Evolutionary conservation across 2,329 filamentous ascomycete species (phyloP).

Genomic region (Sporothrix schenckii): DNA sequence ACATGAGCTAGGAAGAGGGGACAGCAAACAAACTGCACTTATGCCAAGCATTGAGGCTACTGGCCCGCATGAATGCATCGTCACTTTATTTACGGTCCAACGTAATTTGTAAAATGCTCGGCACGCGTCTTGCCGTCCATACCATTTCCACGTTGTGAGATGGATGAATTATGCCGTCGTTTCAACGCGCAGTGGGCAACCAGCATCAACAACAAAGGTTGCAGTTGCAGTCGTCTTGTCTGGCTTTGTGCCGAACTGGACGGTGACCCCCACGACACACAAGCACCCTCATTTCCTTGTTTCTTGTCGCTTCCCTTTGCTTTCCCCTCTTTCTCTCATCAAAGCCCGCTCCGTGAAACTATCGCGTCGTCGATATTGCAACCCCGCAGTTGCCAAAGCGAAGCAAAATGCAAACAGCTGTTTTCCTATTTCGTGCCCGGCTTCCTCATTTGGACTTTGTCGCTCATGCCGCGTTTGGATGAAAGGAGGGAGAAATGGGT

Average conservation of each 20-base stretch:
- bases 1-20: neutral
- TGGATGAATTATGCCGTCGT: conserved; percentile 1
- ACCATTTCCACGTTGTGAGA: neutral
- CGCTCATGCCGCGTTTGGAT: conserved; percentile 25
- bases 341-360: conserved; percentile 15
- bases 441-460: conserved; percentile 27
- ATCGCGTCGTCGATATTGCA: conserved; percentile 17
- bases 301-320: too few relatives aligned
- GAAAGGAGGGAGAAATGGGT: neutral
- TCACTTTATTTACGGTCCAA: neutral
- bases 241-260: neutral
- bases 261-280: conserved; percentile 22
- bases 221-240: neutral
- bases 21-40: neutral
- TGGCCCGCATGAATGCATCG: conserved; percentile 18
- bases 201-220: neutral
- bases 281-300: neutral
- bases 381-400: conserved; percentile 20
- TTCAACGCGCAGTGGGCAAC: neutral
- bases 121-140: conserved; percentile 4
- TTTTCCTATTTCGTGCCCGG: neutral
- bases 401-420: conserved; percentile 2
- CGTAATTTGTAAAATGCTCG: neutral
- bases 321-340: neutral
- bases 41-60: neutral